These are phyloP conservation scores for Myxozyma melibiosi DNA, from an alignment of 805 yeast species.

Conservation along the genomic window DNA sequence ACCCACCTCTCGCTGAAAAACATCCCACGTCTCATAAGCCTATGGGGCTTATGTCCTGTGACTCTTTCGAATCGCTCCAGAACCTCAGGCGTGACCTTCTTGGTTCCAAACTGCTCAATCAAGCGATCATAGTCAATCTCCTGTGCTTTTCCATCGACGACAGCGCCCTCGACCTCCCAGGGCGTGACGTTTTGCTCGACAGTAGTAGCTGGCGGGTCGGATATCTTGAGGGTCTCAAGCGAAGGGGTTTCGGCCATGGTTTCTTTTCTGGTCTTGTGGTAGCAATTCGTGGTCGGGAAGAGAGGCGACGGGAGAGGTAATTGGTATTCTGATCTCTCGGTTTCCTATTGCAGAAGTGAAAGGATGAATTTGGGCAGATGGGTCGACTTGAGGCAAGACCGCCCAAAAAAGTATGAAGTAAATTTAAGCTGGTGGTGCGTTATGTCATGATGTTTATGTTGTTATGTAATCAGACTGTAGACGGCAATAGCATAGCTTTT, in stretches of 20 bases:
- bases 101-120: slow-evolving; percentile 85
- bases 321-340: no score
- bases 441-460: no score
- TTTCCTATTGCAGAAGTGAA: no score
- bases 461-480: no score
- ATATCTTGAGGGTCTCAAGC: slow-evolving; percentile 10
- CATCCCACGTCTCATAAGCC: slow-evolving; percentile 83
- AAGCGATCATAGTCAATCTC: slow-evolving; percentile 90
- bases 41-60: slow-evolving; percentile 92
- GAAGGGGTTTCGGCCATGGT: slow-evolving; percentile 21
- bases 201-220: slow-evolving; percentile 3
- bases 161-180: slow-evolving; percentile 99
- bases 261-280: not conserved
- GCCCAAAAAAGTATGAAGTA: no score
- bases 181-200: slow-evolving; percentile 75
- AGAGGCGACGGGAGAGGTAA: not conserved
- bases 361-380: no score
- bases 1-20: slow-evolving; percentile 79
- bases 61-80: slow-evolving; percentile 72
- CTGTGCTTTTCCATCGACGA: slow-evolving; percentile 89
- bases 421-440: no score
- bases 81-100: slow-evolving; percentile 66
- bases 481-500: no score
- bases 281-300: not conserved
- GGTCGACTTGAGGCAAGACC: no score